Percentiles rank a stretch among this genome's conserved stretches.
phyloP scores from a whole-genome alignment of 805 yeast genomes.

The Metschnikowia corniflorae region DNA sequence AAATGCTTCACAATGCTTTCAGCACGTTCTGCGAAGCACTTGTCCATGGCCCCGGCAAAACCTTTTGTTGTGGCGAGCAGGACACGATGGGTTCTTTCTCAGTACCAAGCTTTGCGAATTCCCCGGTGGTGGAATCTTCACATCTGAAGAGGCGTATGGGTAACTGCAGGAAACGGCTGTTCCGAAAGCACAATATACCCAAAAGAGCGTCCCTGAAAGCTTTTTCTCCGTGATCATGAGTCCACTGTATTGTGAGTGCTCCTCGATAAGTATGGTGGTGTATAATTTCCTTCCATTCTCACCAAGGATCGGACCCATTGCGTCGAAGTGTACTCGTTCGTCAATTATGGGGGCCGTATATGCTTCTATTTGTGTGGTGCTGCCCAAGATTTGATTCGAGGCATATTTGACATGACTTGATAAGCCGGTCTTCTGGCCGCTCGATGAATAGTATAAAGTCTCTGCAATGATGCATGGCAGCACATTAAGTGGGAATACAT shows the following conservation, averaged over 20 bases:
- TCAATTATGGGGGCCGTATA: not conserved
- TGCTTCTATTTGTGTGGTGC: not conserved
- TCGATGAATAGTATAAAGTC: not conserved
- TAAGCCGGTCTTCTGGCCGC: not conserved
- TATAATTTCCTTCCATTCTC: not conserved
- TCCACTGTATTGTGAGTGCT: not conserved
- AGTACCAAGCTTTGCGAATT: not conserved
- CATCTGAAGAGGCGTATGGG: not conserved
- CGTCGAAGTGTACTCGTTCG: not conserved
- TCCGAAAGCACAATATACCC: not conserved
- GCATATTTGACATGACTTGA: not conserved
- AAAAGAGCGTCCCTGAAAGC: not conserved
- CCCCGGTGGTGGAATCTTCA: not conserved
- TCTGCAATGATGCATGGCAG: not conserved
- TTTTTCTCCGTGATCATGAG: not conserved
- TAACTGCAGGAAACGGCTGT: not conserved
- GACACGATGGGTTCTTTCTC: not conserved
- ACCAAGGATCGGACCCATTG: not conserved
- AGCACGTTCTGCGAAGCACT: not conserved
- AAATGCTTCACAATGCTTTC: not conserved
- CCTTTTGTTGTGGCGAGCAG: constrained; percentile 1
- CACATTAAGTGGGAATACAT: not conserved
- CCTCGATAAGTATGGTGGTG: not conserved
- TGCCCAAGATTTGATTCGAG: not conserved
- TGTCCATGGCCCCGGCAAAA: constrained; percentile 1